Evolutionary conservation across 495 filamentous ascomycete species (phyloP).

Genomic region (Neurospora sp.): DNA sequence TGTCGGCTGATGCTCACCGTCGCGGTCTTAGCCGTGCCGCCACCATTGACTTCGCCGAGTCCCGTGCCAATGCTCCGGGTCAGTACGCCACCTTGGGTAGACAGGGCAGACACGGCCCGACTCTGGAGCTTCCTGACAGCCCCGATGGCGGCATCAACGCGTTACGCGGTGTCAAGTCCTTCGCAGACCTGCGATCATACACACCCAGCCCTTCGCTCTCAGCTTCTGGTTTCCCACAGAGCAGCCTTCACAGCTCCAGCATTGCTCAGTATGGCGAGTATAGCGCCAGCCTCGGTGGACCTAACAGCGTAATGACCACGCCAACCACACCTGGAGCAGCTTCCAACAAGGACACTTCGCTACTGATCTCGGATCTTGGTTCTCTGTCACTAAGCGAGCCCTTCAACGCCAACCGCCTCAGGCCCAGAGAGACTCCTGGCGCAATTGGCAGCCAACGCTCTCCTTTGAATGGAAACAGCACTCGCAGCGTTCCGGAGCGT

Average conservation of each 20-base stretch:
- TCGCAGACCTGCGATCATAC: conserved; percentile 88
- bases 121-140: conserved; percentile 77
- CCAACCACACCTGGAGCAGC: conserved; percentile 43
- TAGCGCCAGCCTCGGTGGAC: conserved; percentile 22
- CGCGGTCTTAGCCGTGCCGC: conserved; percentile 84
- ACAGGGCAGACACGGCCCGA: conserved; percentile 52
- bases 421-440: conserved; percentile 43
- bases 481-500: conserved; percentile 62
- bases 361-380: conserved; percentile 41
- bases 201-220: conserved; percentile 90
- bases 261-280: conserved; percentile 47
- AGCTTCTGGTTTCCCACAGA: conserved; percentile 41
- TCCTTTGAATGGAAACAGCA: conserved; percentile 50
- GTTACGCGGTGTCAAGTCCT: conserved; percentile 91
- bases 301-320: conserved; percentile 29
- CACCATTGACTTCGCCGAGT: conserved; percentile 96
- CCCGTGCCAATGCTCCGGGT: conserved; percentile 56
- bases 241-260: conserved; percentile 40
- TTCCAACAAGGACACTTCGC: conserved; percentile 49
- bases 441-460: conserved; percentile 84
- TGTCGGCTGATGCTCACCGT: conserved; percentile 60
- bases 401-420: conserved; percentile 41
- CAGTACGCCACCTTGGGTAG: conserved; percentile 66
- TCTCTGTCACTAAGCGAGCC: conserved; percentile 57
- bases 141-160: conserved; percentile 44